Evolutionary conservation across 2,329 filamentous ascomycete genomes (phyloP), one percentile per base, ranked within the genome.

Genomic region (Cladophialophora carrionii): DNA sequence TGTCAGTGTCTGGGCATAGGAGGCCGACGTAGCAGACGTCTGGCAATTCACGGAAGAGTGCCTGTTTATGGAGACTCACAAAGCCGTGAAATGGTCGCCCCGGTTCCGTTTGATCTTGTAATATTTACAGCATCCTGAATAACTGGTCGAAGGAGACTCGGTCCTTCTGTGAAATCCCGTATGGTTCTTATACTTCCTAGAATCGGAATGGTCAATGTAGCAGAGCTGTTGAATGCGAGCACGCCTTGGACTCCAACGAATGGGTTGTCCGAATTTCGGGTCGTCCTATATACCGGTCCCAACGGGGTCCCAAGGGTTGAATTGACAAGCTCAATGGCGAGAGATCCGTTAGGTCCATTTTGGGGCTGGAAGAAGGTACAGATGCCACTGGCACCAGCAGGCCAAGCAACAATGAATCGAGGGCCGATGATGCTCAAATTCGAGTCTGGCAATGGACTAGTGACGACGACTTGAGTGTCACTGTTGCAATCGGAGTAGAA

Each of bases 401-500:
- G 86, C 86, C 86, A 89, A 8, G 87, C 87, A 77, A 85, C 74
- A 10, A 87, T 78, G 24, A 89, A 74, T n/a, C 87, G 79, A 8
- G 86, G 86, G 0, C 81, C 78, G 65, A 87, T 84, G 37, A 85
- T 76, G 1, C 77, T 80, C 1, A 87, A 75, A 69, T 87, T 80
- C 62, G 82, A 86, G 17, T 81, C 78, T 1, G 79, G 71, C 0
- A 82, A 73, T 14, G 87, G 86, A 64, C 80, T 87, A 0, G 86
- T 88, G 0, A 89, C 76, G 0, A 89, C 82, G 0, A 86, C 84
- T 68, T 89, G 87, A 4, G 81, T 80, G 37, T 83, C 81, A 1
- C 82, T 80, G 67, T 87, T 80, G 73, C 86, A 88, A 71, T 89
- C 86, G 0, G 85, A 88, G 69, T 87, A 85, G 75, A 89, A 88